Percentiles rank a stretch among this genome's conserved stretches.
Evolutionary conservation across 768 basidiomycete species (phyloP).

Genomic region (Boletus pseudo-olivaceus): DNA sequence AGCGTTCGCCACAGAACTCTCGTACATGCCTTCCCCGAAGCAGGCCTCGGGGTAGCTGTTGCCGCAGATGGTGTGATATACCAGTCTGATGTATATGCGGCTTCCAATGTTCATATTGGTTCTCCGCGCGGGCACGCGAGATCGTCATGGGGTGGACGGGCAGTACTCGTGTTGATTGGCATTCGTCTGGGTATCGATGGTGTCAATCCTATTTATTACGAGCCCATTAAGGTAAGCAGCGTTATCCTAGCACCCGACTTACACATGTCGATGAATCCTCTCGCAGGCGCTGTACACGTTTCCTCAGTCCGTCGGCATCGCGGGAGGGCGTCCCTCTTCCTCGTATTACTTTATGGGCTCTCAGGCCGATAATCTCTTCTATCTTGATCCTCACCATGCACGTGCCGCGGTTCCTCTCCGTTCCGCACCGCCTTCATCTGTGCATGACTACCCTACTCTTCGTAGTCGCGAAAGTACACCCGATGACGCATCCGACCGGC

Average conservation of each 20-base stretch:
- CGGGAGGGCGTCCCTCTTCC: slow-evolving; percentile 93
- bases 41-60: slow-evolving; percentile 75
- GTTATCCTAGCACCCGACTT: background rate
- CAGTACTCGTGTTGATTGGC: slow-evolving; percentile 84
- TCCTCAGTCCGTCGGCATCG: slow-evolving; percentile 95
- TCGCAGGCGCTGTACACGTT: slow-evolving; percentile 80
- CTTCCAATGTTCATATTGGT: slow-evolving; percentile 44
- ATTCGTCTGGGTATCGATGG: slow-evolving; percentile 87
- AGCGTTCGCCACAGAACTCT: slow-evolving; percentile 52
- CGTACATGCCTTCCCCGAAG: slow-evolving; percentile 73
- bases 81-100: slow-evolving; percentile 81
- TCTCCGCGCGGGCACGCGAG: slow-evolving; percentile 31
- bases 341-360: slow-evolving; percentile 97
- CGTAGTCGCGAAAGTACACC: slow-evolving; percentile 30
- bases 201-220: slow-evolving; percentile 93
- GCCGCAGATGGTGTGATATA: slow-evolving; percentile 82
- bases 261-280: background rate
- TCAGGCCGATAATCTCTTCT: slow-evolving; percentile 84
- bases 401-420: slow-evolving; percentile 74
- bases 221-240: slow-evolving; percentile 64
- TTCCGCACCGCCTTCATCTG: slow-evolving; percentile 36
- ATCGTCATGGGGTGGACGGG: slow-evolving; percentile 70
- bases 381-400: slow-evolving; percentile 78
- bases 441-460: slow-evolving; percentile 21
- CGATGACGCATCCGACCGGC: slow-evolving; percentile 29